Percentiles rank a stretch among this genome's conserved stretches.
Evolutionary conservation across 306 rosid genomes (phyloP).

Genomic region (Carpinus fangiana): DNA sequence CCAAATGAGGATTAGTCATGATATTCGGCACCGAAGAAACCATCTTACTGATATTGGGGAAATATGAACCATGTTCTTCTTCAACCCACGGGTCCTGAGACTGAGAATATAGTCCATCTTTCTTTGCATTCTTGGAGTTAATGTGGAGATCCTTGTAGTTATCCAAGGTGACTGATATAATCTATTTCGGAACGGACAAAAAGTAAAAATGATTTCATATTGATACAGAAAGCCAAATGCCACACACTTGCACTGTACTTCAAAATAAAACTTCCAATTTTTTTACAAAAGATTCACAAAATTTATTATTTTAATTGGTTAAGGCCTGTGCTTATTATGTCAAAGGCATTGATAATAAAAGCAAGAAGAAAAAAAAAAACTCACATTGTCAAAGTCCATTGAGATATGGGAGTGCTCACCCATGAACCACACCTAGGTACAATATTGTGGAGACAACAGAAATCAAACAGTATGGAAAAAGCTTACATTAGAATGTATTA

Average conservation of each 20-base stretch:
- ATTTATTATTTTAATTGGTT: constrained; percentile 12
- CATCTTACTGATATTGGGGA: constrained; percentile 41
- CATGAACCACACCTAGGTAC: constrained; percentile 81
- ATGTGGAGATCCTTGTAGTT: constrained; percentile 53
- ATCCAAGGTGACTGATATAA: constrained; percentile 80
- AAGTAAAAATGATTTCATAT: constrained; percentile 30
- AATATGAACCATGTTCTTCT: constrained; percentile 40
- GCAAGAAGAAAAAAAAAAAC: constrained; percentile 33
- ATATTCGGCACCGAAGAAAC: constrained; percentile 41
- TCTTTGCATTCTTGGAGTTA: constrained; percentile 35
- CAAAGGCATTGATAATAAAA: constrained; percentile 19
- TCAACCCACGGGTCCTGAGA: constrained; percentile 48
- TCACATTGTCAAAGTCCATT: constrained; percentile 83
- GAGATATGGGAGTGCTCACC: constrained; percentile 90
- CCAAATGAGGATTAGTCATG: constrained; percentile 42
- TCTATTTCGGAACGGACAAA: constrained; percentile 50
- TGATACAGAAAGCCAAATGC: constrained; percentile 12
- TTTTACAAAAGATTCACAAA: constrained; percentile 19
- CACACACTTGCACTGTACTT: constrained; percentile 12
- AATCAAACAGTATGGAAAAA: constrained; percentile 22
- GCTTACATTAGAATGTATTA: not conserved
- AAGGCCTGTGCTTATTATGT: constrained; percentile 22
- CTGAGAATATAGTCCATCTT: constrained; percentile 39
- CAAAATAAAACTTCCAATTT: constrained; percentile 13
- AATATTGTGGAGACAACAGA: constrained; percentile 16